Base-by-base conservation (phyloP, 305 asterid species). In the Rubia balearica region DNA sequence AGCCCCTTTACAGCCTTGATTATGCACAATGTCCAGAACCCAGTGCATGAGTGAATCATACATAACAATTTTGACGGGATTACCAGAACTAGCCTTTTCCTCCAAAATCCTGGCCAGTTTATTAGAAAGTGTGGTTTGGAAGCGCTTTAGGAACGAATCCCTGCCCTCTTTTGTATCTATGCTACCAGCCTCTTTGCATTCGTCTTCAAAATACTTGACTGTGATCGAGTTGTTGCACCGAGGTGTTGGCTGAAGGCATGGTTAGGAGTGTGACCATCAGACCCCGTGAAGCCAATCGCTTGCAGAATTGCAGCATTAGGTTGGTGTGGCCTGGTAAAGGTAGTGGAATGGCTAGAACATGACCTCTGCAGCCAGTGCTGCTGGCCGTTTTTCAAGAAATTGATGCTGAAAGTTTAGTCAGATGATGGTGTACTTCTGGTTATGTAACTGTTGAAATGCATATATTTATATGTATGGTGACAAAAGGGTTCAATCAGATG, bases 271-370 rank as follows among this genome's bases (percentile, higher is more conserved):
- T 83, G 64, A 80, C 59, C 16, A 41, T 77, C 8, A 82, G 74
- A 16, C 76, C 68, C 22, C 64, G 61, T 59, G 82, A 75, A 41
- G 79, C 79, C 68, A 77, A 67, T 43, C 76, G 61, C 43, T 80
- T 80, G 82, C 79, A 75, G 61, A 82, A 75, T 40, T 80, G 74
- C 17, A 80, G 19, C 75, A 78, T 76, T 13, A 81, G 87, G 36
- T 80, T 83, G 46, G 76, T 73, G 81, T 83, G 84, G 56, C 87
- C 81, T 74, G 78, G 83, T 11, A 64, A 69, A 1, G 83, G 80
- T 49, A 68, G 71, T 36, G 86, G 79, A 53, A 83, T 22, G 63
- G 81, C 84, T 13, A 46, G 78, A 33, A 81, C 59, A 65, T 73
- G 75, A 36, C 76, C 42, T 67, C 76, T 24, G 45, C 45, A 41